Conservation (phyloP, 306 rosid species). For the Erythrophleum fordii region DNA sequence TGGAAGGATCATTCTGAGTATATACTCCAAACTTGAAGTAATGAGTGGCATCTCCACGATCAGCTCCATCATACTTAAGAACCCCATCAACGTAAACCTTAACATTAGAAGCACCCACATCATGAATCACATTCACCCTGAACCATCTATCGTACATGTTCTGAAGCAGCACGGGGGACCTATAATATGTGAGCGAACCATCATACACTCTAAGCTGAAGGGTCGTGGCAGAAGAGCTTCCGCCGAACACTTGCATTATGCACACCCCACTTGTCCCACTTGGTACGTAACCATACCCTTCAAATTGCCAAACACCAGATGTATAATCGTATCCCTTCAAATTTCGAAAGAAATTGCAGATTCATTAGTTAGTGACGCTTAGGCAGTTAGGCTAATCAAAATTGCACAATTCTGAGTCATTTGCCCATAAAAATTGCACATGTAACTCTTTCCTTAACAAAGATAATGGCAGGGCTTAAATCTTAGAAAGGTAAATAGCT, state of each 20-base stretch:
- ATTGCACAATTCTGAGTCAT: no score
- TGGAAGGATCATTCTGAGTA: conserved; percentile 46
- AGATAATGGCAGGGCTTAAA: no score
- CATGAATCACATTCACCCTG: conserved; percentile 53
- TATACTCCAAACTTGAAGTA: conserved; percentile 59
- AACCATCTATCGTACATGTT: conserved; percentile 51
- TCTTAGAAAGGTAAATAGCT: no score
- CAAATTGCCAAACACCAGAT: conserved; percentile 61
- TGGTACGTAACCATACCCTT: conserved; percentile 55
- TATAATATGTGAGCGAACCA: conserved; percentile 47
- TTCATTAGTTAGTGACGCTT: background rate
- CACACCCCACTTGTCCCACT: conserved; percentile 49
- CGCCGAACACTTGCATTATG: conserved; percentile 65
- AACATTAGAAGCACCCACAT: conserved; percentile 48
- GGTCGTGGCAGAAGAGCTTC: conserved; percentile 44
- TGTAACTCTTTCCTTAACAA: no score
- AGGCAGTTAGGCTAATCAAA: no score
- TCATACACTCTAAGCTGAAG: conserved; percentile 48
- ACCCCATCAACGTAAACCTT: conserved; percentile 49
- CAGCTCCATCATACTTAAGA: conserved; percentile 35
- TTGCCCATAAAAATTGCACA: no score
- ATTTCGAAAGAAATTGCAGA: background rate
- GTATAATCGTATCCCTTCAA: conserved; percentile 50
- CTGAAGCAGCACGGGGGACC: conserved; percentile 20
- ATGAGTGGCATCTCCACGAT: conserved; percentile 42